Evolutionary conservation across 1,284 basidiomycete genomes (phyloP).

Genomic region (Ceratobasidium theobromae): DNA sequence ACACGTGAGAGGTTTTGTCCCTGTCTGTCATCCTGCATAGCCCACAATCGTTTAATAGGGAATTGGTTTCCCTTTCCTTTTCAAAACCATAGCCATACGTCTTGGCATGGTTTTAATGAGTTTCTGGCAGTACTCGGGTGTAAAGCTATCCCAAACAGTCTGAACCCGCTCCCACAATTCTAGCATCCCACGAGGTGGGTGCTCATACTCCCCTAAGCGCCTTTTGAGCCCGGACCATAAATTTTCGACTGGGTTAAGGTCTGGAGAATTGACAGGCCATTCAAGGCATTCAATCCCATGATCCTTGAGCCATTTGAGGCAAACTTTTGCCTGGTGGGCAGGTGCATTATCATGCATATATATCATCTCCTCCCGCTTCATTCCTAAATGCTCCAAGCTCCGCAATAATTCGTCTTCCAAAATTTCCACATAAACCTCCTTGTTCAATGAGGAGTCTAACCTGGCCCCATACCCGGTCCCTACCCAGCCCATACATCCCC

Average conservation of each 20-base stretch:
- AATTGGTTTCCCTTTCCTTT: neutral
- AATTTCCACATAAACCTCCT: neutral
- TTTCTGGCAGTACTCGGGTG: neutral
- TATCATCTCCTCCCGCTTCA: neutral
- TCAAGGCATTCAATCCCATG: neutral
- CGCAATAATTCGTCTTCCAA: slow-evolving; percentile 1
- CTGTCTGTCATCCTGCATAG: neutral
- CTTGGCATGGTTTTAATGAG: neutral
- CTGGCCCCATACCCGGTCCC: neutral
- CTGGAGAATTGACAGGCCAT: neutral
- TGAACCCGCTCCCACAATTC: neutral
- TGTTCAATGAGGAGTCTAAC: neutral
- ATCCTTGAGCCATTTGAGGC: neutral
- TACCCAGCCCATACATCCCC: no score
- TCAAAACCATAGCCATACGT: neutral
- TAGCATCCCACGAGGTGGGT: neutral
- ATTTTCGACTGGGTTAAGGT: neutral
- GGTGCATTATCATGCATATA: neutral
- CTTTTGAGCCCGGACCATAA: neutral
- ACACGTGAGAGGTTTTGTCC: neutral
- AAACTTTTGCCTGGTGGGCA: neutral
- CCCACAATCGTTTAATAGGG: neutral
- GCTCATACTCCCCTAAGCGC: neutral
- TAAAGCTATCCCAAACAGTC: neutral
- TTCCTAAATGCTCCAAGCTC: neutral